Evolutionary conservation across 352 stramenopile genomes (phyloP), one percentile per base, ranked within the genome.

Genomic region (Elongisporangium prolatum): DNA sequence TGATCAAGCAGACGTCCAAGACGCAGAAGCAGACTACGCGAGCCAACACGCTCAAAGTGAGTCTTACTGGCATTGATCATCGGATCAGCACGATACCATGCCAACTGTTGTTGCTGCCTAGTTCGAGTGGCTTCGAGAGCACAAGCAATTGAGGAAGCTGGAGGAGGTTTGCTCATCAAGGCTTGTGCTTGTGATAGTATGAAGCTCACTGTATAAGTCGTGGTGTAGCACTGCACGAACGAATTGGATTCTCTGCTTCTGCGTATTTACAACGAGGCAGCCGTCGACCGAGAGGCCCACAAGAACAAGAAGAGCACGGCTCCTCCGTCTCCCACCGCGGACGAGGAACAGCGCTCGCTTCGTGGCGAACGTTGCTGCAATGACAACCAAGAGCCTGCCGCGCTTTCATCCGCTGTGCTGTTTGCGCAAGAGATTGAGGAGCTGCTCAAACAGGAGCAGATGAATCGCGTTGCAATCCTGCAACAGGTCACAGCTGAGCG

Each of bases 121-220:
- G 71, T 89, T 82, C 58, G 77, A 89, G 40, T 91, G 80, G 80
- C 69, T 89, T 25, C 71, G 88, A 52, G 84, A 93, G 22, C 71
- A 86, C 20, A 74, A 60, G 4, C 71, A 86, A 6, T 51, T 89
- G 17, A 85, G 77, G 56, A 87, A 76, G 18, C 63, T 90, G 13
- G 80, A 90, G 62, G 77, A 87, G 59, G 80, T 86, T 49, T 50
- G 56, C 40, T 44, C 17, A n/a, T n/a, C n/a, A n/a, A n/a, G n/a
- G n/a, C n/a, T n/a, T n/a, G n/a, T n/a, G 48, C 47, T 1, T 13
- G 17, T 59, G 28, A 11, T 10, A 38, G 28, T 38, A 38, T 8
- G 7, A 37, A 11, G 16, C 8, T 21, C 7, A 57, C 2, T 52
- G 13, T 7, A 50, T 48, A 21, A 38, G n/a, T n/a, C 28, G 18